Conservation (phyloP, 345 rosid species). For the Arabidopsis arenosa region DNA sequence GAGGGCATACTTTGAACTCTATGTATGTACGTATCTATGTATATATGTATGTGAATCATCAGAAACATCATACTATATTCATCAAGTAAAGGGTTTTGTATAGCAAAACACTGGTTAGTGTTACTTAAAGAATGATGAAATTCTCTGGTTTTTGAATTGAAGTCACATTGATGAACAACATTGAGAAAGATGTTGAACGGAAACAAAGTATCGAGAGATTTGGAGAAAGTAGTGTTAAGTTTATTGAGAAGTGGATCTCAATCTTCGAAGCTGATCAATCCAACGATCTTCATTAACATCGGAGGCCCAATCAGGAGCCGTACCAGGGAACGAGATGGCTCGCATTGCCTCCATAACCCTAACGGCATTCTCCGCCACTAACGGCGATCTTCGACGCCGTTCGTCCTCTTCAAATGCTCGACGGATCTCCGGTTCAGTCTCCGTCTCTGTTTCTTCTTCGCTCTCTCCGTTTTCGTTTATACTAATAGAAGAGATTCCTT, state of each 20-base stretch:
- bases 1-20: slow-evolving; percentile 20
- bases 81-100: slow-evolving; percentile 21
- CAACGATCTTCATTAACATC: slow-evolving; percentile 73
- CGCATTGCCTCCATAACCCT: slow-evolving; percentile 91
- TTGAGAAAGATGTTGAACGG: neutral
- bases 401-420: slow-evolving; percentile 81
- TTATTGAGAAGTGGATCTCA: slow-evolving; percentile 52
- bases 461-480: slow-evolving; percentile 52
- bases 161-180: neutral
- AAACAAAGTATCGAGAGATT: neutral
- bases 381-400: slow-evolving; percentile 70
- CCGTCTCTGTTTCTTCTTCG: slow-evolving; percentile 51
- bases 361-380: slow-evolving; percentile 61
- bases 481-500: slow-evolving; percentile 60
- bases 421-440: slow-evolving; percentile 49
- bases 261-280: slow-evolving; percentile 67
- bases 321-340: slow-evolving; percentile 68
- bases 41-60: slow-evolving; percentile 26
- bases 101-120: slow-evolving; percentile 21
- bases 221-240: neutral
- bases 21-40: slow-evolving; percentile 9
- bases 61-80: slow-evolving; percentile 2
- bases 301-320: slow-evolving; percentile 78
- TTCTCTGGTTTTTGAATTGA: neutral
- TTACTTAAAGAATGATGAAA: neutral